Percentiles rank a stretch among this genome's conserved stretches.
Evolutionary conservation across 1,139 yeast species (phyloP).

Genomic region (Hansenula anomala): DNA sequence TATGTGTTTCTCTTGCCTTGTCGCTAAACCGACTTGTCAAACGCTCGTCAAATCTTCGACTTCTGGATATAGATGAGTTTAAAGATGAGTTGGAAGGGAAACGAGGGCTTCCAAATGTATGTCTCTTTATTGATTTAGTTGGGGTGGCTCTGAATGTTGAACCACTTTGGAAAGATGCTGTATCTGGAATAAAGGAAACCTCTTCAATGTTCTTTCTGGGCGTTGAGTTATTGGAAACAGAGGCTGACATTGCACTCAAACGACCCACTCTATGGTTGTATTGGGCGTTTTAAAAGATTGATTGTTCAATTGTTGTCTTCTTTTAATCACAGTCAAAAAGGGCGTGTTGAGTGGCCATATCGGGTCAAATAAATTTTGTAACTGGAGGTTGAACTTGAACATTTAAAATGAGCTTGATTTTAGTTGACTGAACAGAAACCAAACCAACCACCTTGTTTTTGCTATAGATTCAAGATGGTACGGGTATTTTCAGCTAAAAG

Average conservation of each 20-base stretch:
- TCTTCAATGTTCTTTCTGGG: slow-evolving; percentile 3
- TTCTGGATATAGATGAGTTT: slow-evolving; percentile 7
- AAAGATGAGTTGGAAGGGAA: slow-evolving; percentile 11
- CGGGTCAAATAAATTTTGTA: too few species aligned
- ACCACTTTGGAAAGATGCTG: slow-evolving; percentile 13
- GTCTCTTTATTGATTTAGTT: slow-evolving; percentile 3
- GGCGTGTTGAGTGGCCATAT: too few species aligned
- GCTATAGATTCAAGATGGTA: too few species aligned
- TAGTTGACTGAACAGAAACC: too few species aligned
- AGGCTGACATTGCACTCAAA: neutral
- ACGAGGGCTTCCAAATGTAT: slow-evolving; percentile 5
- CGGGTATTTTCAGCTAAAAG: too few species aligned
- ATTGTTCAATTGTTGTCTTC: too few species aligned
- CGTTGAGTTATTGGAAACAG: neutral
- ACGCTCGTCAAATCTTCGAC: slow-evolving; percentile 25
- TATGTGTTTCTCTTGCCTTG: neutral
- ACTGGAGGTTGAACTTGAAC: too few species aligned
- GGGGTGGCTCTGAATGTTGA: slow-evolving; percentile 9
- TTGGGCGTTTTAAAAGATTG: too few species aligned
- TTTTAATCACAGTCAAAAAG: too few species aligned
- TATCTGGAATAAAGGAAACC: slow-evolving; percentile 4
- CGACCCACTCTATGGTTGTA: too few species aligned
- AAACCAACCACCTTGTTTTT: too few species aligned
- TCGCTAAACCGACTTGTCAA: slow-evolving; percentile 23
- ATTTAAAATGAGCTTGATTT: too few species aligned